A percentile compares a stretch with the other conserved stretches of the same genome.
Evolutionary conservation across 2,329 filamentous ascomycete genomes (phyloP).

Genomic region (Drechmeria coniospora): DNA sequence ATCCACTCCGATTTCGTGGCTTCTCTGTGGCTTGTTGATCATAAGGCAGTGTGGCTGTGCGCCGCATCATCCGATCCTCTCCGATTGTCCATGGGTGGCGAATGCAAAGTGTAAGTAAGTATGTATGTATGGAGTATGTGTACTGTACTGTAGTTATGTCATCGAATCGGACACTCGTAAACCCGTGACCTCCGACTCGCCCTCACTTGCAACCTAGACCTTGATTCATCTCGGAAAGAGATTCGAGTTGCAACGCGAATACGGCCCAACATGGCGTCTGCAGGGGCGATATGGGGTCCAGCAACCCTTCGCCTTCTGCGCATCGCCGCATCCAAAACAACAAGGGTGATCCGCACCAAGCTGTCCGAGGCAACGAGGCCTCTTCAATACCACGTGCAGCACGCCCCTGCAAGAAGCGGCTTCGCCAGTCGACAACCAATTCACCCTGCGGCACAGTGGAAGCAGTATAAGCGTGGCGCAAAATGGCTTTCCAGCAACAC

Average conservation of each 20-base stretch:
- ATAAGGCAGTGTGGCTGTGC: slow-evolving; percentile 1
- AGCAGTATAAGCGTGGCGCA: slow-evolving; percentile 27
- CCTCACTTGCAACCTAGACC: too few species aligned
- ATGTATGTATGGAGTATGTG: too few species aligned
- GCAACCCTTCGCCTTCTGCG: slow-evolving; percentile 39
- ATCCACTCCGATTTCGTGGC: too few species aligned
- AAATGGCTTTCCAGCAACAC: slow-evolving; percentile 33
- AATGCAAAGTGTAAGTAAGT: too few species aligned
- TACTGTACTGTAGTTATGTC: too few species aligned
- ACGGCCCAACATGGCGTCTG: slow-evolving; percentile 36
- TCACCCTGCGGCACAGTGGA: slow-evolving; percentile 36
- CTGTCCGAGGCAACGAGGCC: slow-evolving; percentile 28
- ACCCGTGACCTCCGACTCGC: neutral
- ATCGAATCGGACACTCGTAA: too few species aligned
- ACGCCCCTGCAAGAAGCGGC: slow-evolving; percentile 25
- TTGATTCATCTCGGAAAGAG: too few species aligned
- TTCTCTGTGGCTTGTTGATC: slow-evolving; percentile 1
- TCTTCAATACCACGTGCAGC: slow-evolving; percentile 29
- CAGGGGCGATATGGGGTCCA: slow-evolving; percentile 41
- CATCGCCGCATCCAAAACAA: slow-evolving; percentile 33
- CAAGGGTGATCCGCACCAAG: slow-evolving; percentile 34
- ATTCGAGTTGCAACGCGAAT: too few species aligned
- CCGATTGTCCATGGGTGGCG: too few species aligned
- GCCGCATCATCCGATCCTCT: too few species aligned
- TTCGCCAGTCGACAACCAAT: slow-evolving; percentile 31